Evolutionary conservation across 306 rosid genomes (phyloP).

Genomic region (Castanea sativa): DNA sequence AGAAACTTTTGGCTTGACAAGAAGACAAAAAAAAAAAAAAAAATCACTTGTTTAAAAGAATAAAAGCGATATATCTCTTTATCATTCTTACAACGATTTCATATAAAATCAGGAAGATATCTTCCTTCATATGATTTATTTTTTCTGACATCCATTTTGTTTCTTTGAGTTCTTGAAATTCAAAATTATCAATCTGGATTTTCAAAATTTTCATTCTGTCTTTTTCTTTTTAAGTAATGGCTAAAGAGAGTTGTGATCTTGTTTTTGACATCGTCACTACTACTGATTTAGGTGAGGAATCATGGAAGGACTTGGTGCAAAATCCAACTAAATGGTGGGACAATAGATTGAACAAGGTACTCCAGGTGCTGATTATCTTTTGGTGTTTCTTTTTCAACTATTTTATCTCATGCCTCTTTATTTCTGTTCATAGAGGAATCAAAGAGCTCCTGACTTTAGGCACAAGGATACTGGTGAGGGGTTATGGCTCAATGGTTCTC

Average conservation of each 20-base stretch:
- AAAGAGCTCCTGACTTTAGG: constrained; percentile 60
- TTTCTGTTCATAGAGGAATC: constrained; percentile 28
- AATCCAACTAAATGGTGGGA: constrained; percentile 73
- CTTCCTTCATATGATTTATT: background rate
- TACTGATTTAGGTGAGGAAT: constrained; percentile 40
- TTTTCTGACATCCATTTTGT: background rate
- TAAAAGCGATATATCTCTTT: background rate
- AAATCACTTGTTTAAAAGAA: background rate
- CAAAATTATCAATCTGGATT: background rate
- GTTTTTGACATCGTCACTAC: constrained; percentile 6
- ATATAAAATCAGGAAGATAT: background rate
- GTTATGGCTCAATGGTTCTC: constrained; percentile 49
- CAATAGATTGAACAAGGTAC: constrained; percentile 60
- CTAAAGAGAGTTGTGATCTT: background rate
- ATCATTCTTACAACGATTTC: background rate
- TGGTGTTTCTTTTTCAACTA: background rate
- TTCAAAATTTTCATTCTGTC: background rate
- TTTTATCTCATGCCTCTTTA: constrained; percentile 1
- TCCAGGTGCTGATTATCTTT: background rate
- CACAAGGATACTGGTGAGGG: constrained; percentile 63
- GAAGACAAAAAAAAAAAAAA: no score
- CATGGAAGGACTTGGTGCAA: constrained; percentile 61
- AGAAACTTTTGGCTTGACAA: no score
- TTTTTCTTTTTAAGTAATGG: background rate
- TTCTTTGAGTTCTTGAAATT: background rate